Percentiles rank a stretch among this genome's conserved stretches.
These are phyloP conservation scores for Populus deltoides DNA, from an alignment of 345 rosid species.

Conservation along the genomic window DNA sequence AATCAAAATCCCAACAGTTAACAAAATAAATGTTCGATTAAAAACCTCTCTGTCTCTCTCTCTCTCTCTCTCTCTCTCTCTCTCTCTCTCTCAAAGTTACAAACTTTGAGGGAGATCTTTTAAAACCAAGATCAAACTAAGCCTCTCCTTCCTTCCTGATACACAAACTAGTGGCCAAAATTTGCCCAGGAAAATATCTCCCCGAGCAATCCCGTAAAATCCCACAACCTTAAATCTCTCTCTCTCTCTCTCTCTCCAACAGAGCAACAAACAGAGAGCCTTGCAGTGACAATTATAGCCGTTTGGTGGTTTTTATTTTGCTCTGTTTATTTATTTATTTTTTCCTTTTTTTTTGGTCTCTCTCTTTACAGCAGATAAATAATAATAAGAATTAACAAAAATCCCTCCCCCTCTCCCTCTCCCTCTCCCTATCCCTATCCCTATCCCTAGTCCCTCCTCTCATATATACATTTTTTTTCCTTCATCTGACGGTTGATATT, in stretches of 20 bases:
- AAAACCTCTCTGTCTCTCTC: conserved; percentile 8
- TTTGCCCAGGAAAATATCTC: neutral
- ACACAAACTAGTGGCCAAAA: neutral
- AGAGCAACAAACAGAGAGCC: conserved; percentile 8
- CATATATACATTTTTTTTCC: no score
- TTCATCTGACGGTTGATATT: neutral
- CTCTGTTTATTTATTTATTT: no score
- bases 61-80: neutral
- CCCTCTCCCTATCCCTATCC: no score
- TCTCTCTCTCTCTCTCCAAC: neutral
- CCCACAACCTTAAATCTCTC: conserved; percentile 17
- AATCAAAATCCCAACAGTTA: neutral
- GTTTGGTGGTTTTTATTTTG: conserved; percentile 38
- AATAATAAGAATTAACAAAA: neutral
- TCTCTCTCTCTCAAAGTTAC: neutral
- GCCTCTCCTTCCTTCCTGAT: neutral
- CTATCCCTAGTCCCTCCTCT: no score
- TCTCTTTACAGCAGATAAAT: conserved; percentile 35
- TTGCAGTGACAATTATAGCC: conserved; percentile 59
- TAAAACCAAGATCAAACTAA: conserved; percentile 29
- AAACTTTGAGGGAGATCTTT: conserved; percentile 11
- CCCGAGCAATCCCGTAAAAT: conserved; percentile 19
- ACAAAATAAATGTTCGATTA: neutral
- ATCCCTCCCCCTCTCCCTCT: neutral
- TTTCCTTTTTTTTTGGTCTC: conserved; percentile 9